Percentiles rank a stretch among this genome's conserved stretches.
Conservation (phyloP, 176 grass and related monocot genomes). For the Areca catechu region DNA sequence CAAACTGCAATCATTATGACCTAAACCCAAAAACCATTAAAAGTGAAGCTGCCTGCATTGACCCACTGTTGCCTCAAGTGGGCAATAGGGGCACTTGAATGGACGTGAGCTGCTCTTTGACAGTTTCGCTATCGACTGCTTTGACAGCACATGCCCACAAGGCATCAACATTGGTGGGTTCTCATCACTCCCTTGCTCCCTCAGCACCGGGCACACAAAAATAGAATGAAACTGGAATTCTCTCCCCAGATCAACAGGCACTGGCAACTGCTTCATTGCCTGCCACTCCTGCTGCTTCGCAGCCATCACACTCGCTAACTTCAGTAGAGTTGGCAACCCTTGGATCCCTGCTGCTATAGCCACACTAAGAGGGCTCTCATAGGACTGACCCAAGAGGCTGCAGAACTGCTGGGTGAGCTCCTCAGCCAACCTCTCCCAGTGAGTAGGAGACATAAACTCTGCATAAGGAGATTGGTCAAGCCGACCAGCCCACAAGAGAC, state of each 20-base stretch:
- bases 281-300: slow-evolving; percentile 83
- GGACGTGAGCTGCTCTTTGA: slow-evolving; percentile 69
- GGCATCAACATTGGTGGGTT: slow-evolving; percentile 97
- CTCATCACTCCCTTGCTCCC: slow-evolving; percentile 70
- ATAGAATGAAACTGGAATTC: slow-evolving; percentile 85
- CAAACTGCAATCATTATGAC: no score
- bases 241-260: slow-evolving; percentile 58
- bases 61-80: slow-evolving; percentile 35
- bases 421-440: slow-evolving; percentile 55
- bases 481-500: slow-evolving; percentile 53
- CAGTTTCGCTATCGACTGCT: slow-evolving; percentile 75
- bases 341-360: slow-evolving; percentile 61
- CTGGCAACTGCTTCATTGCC: slow-evolving; percentile 79
- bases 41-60: slow-evolving; percentile 89
- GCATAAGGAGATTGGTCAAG: slow-evolving; percentile 81
- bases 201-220: slow-evolving; percentile 81
- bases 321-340: slow-evolving; percentile 73
- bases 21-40: slow-evolving; percentile 11
- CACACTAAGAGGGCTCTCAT: slow-evolving; percentile 42
- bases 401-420: slow-evolving; percentile 80
- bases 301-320: slow-evolving; percentile 61
- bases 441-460: slow-evolving; percentile 38
- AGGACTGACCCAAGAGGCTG: slow-evolving; percentile 56
- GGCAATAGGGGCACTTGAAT: slow-evolving; percentile 93
- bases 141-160: slow-evolving; percentile 71